Evolutionary conservation across 1,284 basidiomycete species (phyloP), one percentile per base, ranked within the genome.

Genomic region (Ustilago trichophora): DNA sequence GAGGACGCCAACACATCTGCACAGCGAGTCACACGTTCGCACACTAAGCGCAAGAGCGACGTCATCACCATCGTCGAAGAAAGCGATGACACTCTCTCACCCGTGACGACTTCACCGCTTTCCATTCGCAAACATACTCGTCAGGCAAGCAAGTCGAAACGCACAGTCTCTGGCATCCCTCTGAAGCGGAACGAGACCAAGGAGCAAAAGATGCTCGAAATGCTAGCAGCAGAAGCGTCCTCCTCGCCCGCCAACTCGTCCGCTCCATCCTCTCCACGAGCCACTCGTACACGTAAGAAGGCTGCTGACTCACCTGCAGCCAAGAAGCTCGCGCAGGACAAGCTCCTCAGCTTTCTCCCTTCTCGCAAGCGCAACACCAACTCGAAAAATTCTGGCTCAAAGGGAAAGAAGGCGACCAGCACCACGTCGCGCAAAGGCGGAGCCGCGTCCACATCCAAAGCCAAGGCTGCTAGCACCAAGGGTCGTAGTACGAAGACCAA

Each of bases 311-410:
- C 52, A 5, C 19, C 62, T 10, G n/a, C 49, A 16, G 25, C 43
- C 4, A 62, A 52, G 21, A 62, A 45, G 19, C 21, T 58, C 4
- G 27, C 41, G 4, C 57, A 57, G 54, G 58, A 62, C 21, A 58
- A 68, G 7, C 12, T 48, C 2, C 18, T 68, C 9, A 19, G n/a
- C 10, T 27, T 53, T 6, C 34, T 68, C 18, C 64, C 64, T 25
- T 29, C 29, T n/a, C 44, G 57, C 6, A 52, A 47, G 32, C 35
- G 31, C 24, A 25, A 21, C 15, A 4, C 12, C n/a, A 33, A 34
- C 7, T 24, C 48, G 4, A 25, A 41, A 33, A 18, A 18, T 16
- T 31, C 42, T 16, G 26, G 25, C n/a, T 27, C 21, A 6, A 48
- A 11, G 13, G 34, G 25, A 36, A 44, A 38, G 35, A 47, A 42